phyloP scores from a whole-genome alignment of 768 basidiomycete genomes.

The Dacryopinax primogenitus region DNA sequence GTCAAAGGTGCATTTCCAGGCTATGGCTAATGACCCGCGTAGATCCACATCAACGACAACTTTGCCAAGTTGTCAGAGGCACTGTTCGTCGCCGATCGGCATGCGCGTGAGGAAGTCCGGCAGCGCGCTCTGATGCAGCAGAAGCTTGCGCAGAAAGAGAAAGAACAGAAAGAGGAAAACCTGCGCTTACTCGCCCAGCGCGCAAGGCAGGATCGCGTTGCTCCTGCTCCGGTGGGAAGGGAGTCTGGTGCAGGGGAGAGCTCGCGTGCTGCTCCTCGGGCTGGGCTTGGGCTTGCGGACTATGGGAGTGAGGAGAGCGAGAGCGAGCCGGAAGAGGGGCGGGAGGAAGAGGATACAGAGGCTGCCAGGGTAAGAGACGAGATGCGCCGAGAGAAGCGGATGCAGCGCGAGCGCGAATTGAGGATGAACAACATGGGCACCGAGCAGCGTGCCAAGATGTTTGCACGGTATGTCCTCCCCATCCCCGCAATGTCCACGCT shows the following conservation, averaged over 20 bases:
- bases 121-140: constrained; percentile 97
- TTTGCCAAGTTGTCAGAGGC: constrained; percentile 99
- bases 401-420: constrained; percentile 93
- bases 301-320: constrained; percentile 74
- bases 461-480: constrained; percentile 47
- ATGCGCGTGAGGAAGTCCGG: constrained; percentile 94
- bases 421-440: constrained; percentile 98
- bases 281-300: constrained; percentile 61
- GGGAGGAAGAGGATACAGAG: constrained; percentile 64
- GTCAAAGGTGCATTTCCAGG: constrained; percentile 24
- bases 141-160: constrained; percentile 96
- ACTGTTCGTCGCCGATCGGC: constrained; percentile 86
- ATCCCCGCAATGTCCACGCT: not conserved
- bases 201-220: constrained; percentile 74
- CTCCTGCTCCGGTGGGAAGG: constrained; percentile 41
- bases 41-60: constrained; percentile 98
- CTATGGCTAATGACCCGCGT: not conserved
- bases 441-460: constrained; percentile 88
- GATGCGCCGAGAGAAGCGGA: constrained; percentile 82
- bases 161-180: constrained; percentile 91
- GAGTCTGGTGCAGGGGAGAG: constrained; percentile 39
- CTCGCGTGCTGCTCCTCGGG: constrained; percentile 51
- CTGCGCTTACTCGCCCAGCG: constrained; percentile 87
- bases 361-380: constrained; percentile 74
- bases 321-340: constrained; percentile 33